Conservation (phyloP, 208 protist species). For the Trypanosoma mega region DNA sequence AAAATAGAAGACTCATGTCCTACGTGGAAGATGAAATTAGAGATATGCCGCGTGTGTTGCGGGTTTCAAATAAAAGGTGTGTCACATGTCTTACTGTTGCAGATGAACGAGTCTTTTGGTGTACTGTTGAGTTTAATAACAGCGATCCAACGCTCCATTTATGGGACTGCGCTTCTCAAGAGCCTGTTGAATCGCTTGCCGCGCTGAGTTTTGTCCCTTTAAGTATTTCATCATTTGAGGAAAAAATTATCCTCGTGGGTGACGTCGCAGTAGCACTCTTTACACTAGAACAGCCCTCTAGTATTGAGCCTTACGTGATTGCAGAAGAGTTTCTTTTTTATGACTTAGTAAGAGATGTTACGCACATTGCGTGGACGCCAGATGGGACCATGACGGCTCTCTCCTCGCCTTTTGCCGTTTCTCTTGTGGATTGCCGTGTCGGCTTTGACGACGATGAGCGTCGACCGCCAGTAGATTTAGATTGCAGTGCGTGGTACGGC, state of each 20-base stretch:
- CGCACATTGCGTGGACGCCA: slow-evolving; percentile 21
- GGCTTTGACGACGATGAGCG: neutral
- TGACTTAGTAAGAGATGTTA: slow-evolving; percentile 7
- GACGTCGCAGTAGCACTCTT: slow-evolving; percentile 20
- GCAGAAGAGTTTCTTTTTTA: slow-evolving; percentile 21
- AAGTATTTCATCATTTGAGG: slow-evolving; percentile 17
- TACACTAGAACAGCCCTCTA: neutral
- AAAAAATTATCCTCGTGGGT: slow-evolving; percentile 26
- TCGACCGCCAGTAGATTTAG: slow-evolving; percentile 13
- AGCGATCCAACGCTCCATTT: slow-evolving; percentile 3
- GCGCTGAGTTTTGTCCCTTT: slow-evolving; percentile 23
- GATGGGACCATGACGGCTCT: slow-evolving; percentile 24
- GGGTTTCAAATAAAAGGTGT: neutral
- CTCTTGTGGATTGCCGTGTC: slow-evolving; percentile 24
- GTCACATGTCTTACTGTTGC: slow-evolving; percentile 25
- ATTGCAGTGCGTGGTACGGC: slow-evolving; percentile 41
- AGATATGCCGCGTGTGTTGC: slow-evolving; percentile 1
- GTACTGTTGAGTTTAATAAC: neutral
- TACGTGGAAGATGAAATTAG: neutral
- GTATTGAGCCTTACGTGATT: neutral
- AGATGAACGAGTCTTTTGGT: slow-evolving; percentile 23
- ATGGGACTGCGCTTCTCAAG: slow-evolving; percentile 6
- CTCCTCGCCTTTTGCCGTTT: slow-evolving; percentile 20
- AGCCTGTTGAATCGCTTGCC: slow-evolving; percentile 8
- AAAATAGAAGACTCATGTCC: too few species aligned